These are phyloP conservation scores for Nepenthes gracilis DNA, from an alignment of 148 eudicot species.

Conservation along the genomic window DNA sequence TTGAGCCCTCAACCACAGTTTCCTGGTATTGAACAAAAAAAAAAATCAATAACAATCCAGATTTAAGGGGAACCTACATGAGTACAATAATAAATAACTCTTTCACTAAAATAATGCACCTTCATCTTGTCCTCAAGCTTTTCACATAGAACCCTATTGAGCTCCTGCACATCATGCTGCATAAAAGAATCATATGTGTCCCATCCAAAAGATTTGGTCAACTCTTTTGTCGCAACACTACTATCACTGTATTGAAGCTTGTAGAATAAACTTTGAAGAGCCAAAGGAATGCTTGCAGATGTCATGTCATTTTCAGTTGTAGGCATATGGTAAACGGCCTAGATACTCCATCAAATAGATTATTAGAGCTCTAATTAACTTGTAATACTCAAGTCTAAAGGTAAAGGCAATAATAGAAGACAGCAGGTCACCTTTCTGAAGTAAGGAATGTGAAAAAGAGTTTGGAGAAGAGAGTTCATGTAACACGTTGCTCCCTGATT, in stretches of 20 bases:
- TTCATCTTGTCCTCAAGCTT: slow-evolving; percentile 99
- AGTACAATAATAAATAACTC: neutral
- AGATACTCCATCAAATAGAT: slow-evolving; percentile 12
- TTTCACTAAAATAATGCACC: slow-evolving; percentile 30
- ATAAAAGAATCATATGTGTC: slow-evolving; percentile 96
- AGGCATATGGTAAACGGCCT: slow-evolving; percentile 99
- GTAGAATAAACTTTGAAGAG: slow-evolving; percentile 93
- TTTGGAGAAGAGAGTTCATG: slow-evolving; percentile 96
- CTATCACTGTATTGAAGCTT: slow-evolving; percentile 88
- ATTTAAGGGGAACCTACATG: neutral
- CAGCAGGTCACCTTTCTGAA: slow-evolving; percentile 63
- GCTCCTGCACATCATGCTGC: slow-evolving; percentile 99
- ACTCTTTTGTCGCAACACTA: slow-evolving; percentile 90
- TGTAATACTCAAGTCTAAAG: neutral
- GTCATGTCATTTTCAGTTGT: slow-evolving; percentile 98
- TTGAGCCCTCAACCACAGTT: slow-evolving; percentile 97
- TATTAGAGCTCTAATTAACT: neutral
- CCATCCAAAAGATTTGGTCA: slow-evolving; percentile 99
- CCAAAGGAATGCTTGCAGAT: slow-evolving; percentile 77
- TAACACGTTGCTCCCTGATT: slow-evolving; percentile 99
- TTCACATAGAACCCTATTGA: slow-evolving; percentile 84
- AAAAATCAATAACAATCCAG: neutral
- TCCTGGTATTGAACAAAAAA: slow-evolving; percentile 48
- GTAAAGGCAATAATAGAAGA: neutral
- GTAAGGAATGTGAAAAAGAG: slow-evolving; percentile 85